A percentile compares a stretch with the other conserved stretches of the same genome.
Evolutionary conservation across 257 asterid genomes (phyloP).

Genomic region (Pogostemon cablin): DNA sequence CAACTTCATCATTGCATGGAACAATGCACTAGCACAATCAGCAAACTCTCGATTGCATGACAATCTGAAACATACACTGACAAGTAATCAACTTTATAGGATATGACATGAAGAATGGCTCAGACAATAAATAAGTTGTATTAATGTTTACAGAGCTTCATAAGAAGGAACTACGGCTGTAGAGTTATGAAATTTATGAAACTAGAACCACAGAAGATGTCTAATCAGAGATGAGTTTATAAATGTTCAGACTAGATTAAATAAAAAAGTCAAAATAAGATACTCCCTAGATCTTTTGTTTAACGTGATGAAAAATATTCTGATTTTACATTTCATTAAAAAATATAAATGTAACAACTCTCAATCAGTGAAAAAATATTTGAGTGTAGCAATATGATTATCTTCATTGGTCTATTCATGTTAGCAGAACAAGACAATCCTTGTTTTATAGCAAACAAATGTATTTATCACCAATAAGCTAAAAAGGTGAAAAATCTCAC

Average conservation of each 20-base stretch:
- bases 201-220: not conserved
- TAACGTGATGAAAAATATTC: conserved; percentile 19
- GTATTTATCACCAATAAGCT: conserved; percentile 15
- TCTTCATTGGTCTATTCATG: conserved; percentile 21
- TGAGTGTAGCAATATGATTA: conserved; percentile 19
- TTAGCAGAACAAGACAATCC: conserved; percentile 15
- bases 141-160: conserved; percentile 17
- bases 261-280: conserved; percentile 14
- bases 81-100: conserved; percentile 16
- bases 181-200: conserved; percentile 14
- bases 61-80: conserved; percentile 56
- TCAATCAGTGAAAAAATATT: conserved; percentile 19
- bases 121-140: conserved; percentile 24
- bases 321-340: not conserved
- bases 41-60: conserved; percentile 70
- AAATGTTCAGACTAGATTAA: conserved; percentile 3
- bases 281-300: not conserved
- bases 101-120: conserved; percentile 9
- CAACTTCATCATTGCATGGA: conserved; percentile 83
- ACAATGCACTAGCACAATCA: conserved; percentile 90
- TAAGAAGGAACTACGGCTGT: not conserved
- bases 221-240: not conserved
- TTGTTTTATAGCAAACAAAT: conserved; percentile 24
- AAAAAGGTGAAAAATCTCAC: conserved; percentile 1
- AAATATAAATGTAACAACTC: not conserved